Evolutionary conservation across 2,329 filamentous ascomycete genomes (phyloP).

Genomic region (Paraphaeosphaeria sporulosa): DNA sequence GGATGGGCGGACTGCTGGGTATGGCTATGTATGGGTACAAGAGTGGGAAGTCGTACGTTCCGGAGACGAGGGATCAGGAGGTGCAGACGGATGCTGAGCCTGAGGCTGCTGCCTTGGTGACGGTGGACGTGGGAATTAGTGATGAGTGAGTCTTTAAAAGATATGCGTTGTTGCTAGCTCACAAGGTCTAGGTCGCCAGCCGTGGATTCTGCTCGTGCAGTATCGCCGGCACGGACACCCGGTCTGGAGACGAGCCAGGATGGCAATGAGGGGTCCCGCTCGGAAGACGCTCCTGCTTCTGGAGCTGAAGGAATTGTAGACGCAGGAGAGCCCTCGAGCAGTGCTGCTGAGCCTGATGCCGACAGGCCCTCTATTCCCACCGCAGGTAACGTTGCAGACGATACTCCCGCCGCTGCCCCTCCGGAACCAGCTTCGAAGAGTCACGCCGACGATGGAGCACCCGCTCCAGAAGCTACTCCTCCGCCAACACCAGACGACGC

Average conservation of each 20-base stretch:
- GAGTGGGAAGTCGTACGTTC: constrained; percentile 21
- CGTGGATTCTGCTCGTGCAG: not conserved
- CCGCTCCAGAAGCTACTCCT: not conserved
- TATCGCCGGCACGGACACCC: not conserved
- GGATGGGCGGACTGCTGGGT: constrained; percentile 34
- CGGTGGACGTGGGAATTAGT: not conserved
- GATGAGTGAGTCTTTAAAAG: not conserved
- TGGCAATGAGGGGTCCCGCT: not conserved
- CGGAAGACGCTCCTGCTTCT: not conserved
- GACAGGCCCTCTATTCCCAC: not conserved
- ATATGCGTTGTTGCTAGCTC: not conserved
- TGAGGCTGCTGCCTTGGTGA: not conserved
- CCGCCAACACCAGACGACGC: not conserved
- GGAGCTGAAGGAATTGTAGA: not conserved
- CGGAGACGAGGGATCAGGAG: not conserved
- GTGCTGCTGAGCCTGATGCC: not conserved
- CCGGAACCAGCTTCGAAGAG: not conserved
- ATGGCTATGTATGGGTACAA: constrained; percentile 31
- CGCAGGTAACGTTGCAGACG: not conserved
- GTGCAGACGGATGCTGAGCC: not conserved
- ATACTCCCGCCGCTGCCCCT: not conserved
- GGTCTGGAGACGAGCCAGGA: not conserved
- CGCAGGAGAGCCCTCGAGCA: not conserved
- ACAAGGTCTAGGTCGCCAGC: not conserved
- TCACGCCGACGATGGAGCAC: not conserved